Evolutionary conservation across 2,329 filamentous ascomycete species (phyloP).

Genomic region (Trichoderma simmonsii): DNA sequence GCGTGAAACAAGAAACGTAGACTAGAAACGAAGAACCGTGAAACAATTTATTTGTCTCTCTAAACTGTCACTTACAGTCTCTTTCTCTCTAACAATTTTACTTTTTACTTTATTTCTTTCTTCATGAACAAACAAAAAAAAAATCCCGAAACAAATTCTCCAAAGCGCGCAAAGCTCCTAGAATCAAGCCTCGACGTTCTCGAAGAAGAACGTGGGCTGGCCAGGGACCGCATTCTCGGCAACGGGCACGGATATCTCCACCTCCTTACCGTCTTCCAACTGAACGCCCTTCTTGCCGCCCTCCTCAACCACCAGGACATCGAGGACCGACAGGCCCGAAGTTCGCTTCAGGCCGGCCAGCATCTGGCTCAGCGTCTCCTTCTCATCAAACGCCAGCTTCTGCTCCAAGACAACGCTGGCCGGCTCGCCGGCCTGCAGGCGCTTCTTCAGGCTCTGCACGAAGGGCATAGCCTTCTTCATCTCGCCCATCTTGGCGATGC

Average conservation of each 20-base stretch:
- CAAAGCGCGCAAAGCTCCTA: background rate
- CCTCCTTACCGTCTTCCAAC: slow-evolving; percentile 51
- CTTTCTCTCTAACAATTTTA: background rate
- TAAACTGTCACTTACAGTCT: background rate
- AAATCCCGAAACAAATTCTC: background rate
- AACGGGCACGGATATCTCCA: slow-evolving; percentile 52
- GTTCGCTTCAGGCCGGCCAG: slow-evolving; percentile 73
- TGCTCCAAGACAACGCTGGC: slow-evolving; percentile 71
- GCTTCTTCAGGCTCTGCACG: slow-evolving; percentile 80
- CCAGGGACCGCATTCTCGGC: slow-evolving; percentile 80
- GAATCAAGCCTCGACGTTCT: slow-evolving; percentile 62
- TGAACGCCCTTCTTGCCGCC: slow-evolving; percentile 62
- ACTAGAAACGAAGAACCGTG: background rate
- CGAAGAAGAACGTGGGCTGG: slow-evolving; percentile 76
- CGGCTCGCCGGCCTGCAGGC: slow-evolving; percentile 68
- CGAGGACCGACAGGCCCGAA: slow-evolving; percentile 65
- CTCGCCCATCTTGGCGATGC: slow-evolving; percentile 78
- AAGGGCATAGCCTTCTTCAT: slow-evolving; percentile 99
- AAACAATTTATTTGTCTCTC: slow-evolving; percentile 11
- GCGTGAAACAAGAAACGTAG: background rate
- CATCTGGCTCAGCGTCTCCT: slow-evolving; percentile 72
- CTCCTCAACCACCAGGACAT: slow-evolving; percentile 69
- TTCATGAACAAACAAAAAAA: background rate
- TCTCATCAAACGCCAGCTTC: slow-evolving; percentile 84
- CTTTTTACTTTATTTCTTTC: background rate